Evolutionary conservation across 176 grass and related monocot genomes (phyloP).

Genomic region (Zoysia pacifica): DNA sequence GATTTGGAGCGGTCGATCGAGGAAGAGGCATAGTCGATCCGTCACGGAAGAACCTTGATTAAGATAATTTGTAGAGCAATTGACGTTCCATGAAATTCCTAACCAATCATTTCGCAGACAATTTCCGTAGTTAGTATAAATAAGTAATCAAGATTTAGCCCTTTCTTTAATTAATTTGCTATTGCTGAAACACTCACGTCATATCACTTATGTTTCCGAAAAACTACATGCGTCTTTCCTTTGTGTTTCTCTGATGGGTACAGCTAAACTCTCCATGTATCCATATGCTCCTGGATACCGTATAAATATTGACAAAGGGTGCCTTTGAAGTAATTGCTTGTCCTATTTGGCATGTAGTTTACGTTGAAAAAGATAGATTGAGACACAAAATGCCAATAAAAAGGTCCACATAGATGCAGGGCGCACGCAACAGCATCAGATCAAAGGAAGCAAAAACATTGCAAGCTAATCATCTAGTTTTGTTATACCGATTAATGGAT

Average conservation of each 20-base stretch:
- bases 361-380: slow-evolving; percentile 40
- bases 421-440: slow-evolving; percentile 48
- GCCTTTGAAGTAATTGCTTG: slow-evolving; percentile 54
- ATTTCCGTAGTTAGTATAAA: no score
- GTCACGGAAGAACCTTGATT: slow-evolving; percentile 1
- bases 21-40: slow-evolving; percentile 28
- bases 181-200: neutral
- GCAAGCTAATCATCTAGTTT: neutral
- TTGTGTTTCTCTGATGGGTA: neutral
- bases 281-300: slow-evolving; percentile 23
- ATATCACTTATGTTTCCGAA: neutral
- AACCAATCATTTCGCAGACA: neutral
- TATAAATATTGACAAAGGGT: slow-evolving; percentile 37
- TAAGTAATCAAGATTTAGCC: neutral
- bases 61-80: slow-evolving; percentile 2
- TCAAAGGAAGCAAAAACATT: slow-evolving; percentile 27
- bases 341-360: slow-evolving; percentile 46
- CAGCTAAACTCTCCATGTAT: neutral
- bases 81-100: neutral
- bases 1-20: slow-evolving; percentile 36
- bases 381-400: slow-evolving; percentile 12
- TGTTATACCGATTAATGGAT: no score
- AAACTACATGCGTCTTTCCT: neutral
- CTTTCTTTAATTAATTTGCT: neutral
- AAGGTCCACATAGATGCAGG: slow-evolving; percentile 49